Conservation (phyloP, 257 asterid genomes). For the Thymus mandschuricus region DNA sequence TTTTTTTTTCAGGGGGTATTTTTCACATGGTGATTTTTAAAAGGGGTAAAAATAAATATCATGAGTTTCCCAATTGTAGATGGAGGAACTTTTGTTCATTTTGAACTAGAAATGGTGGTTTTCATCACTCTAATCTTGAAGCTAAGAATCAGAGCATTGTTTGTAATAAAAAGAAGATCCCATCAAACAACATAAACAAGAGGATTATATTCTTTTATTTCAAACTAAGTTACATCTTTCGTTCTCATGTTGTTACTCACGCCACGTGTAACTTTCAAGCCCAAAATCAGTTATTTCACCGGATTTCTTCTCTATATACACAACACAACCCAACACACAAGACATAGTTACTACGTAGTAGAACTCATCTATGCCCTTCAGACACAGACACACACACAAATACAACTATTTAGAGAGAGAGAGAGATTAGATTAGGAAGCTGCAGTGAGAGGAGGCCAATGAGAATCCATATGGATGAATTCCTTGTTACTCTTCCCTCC, state of each 20-base stretch:
- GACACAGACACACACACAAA: background rate
- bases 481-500: constrained; percentile 29
- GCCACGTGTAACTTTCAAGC: background rate
- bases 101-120: too few relatives aligned
- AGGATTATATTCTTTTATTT: too few relatives aligned
- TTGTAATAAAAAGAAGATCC: too few relatives aligned
- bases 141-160: too few relatives aligned
- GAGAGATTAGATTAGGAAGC: constrained; percentile 49
- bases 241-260: background rate
- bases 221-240: too few relatives aligned
- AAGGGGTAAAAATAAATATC: too few relatives aligned
- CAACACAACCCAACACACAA: too few relatives aligned
- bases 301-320: constrained; percentile 8
- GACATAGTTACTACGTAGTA: background rate
- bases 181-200: background rate
- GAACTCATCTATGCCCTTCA: constrained; percentile 13
- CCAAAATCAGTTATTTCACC: background rate
- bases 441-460: constrained; percentile 55
- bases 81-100: too few relatives aligned
- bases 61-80: too few relatives aligned
- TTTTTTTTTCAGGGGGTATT: too few relatives aligned
- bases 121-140: too few relatives aligned
- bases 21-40: too few relatives aligned
- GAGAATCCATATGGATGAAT: constrained; percentile 41
- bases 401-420: background rate